phyloP scores from a whole-genome alignment of 2,329 filamentous ascomycete genomes.

The Ophiostoma triangulosporum region DNA sequence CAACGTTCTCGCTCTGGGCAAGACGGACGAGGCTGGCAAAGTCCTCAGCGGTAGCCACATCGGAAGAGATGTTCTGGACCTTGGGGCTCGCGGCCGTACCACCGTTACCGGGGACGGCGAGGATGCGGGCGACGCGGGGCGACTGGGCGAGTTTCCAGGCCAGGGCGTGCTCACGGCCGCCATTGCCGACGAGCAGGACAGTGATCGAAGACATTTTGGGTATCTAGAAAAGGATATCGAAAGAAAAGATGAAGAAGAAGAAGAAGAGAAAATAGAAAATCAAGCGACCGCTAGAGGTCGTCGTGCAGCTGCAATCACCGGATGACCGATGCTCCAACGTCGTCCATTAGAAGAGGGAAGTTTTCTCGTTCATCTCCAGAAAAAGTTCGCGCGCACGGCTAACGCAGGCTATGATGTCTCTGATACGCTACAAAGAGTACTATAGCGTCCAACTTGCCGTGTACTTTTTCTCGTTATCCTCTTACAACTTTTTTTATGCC shows the following conservation, averaged over 20 bases:
- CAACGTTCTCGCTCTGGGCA: constrained; percentile 58
- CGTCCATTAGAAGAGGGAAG: constrained; percentile 4
- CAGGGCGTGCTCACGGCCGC: constrained; percentile 85
- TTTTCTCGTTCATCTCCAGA: not conserved
- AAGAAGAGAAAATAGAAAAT: not conserved
- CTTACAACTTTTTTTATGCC: constrained; percentile 6
- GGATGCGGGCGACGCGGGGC: constrained; percentile 60
- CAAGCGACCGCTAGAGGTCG: not conserved
- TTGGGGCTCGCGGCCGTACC: constrained; percentile 63
- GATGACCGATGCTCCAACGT: constrained; percentile 7
- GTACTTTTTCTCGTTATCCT: constrained; percentile 1
- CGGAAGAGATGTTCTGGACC: constrained; percentile 51
- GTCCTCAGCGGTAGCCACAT: constrained; percentile 54
- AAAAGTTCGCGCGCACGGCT: constrained; percentile 3
- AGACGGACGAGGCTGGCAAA: constrained; percentile 66
- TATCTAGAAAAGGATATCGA: not conserved
- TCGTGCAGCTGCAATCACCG: constrained; percentile 7
- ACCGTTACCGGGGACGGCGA: constrained; percentile 66
- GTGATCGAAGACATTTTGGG: constrained; percentile 11
- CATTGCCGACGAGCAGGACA: constrained; percentile 79
- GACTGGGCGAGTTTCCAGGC: constrained; percentile 91
- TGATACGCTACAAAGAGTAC: not conserved
- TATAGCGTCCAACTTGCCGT: not conserved
- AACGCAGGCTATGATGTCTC: constrained; percentile 1
- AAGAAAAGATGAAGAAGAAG: not conserved